A percentile compares a stretch with the other conserved stretches of the same genome.
Evolutionary conservation across 345 rosid genomes (phyloP).

Genomic region (Clarkia xantiana): DNA sequence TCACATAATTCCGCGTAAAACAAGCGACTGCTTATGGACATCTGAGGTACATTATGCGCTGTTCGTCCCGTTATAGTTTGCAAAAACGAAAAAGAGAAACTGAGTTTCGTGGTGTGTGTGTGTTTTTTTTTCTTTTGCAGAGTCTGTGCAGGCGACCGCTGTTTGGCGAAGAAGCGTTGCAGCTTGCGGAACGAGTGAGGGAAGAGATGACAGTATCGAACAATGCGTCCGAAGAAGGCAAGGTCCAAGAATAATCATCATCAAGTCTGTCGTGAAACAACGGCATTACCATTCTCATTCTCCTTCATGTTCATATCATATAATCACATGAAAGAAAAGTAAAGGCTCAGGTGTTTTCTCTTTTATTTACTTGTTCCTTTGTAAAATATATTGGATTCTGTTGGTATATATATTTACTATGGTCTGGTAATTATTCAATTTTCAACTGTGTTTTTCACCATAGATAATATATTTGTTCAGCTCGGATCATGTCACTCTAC

Average conservation of each 20-base stretch:
- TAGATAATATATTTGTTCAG: no score
- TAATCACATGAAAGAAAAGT: no score
- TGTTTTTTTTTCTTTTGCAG: conserved; percentile 38
- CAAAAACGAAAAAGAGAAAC: neutral
- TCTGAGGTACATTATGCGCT: conserved; percentile 47
- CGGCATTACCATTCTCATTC: no score
- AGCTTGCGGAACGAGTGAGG: conserved; percentile 37
- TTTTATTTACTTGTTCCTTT: conserved; percentile 5
- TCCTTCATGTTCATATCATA: no score
- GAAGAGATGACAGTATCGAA: conserved; percentile 25
- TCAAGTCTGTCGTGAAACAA: conserved; percentile 8
- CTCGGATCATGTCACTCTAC: no score
- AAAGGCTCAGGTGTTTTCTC: neutral
- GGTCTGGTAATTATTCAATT: no score
- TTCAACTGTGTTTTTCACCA: no score
- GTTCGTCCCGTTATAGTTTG: neutral
- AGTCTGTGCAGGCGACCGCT: conserved; percentile 45
- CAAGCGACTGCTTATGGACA: conserved; percentile 71
- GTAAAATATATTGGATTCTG: no score
- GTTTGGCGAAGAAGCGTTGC: conserved; percentile 42
- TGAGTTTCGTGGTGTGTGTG: conserved; percentile 3
- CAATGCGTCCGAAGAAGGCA: conserved; percentile 24
- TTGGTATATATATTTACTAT: no score
- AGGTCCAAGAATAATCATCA: conserved; percentile 21
- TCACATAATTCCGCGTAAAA: conserved; percentile 88